Evolutionary conservation across 2,329 filamentous ascomycete genomes (phyloP), one percentile per base, ranked within the genome.

Genomic region (Monascus ruber): DNA sequence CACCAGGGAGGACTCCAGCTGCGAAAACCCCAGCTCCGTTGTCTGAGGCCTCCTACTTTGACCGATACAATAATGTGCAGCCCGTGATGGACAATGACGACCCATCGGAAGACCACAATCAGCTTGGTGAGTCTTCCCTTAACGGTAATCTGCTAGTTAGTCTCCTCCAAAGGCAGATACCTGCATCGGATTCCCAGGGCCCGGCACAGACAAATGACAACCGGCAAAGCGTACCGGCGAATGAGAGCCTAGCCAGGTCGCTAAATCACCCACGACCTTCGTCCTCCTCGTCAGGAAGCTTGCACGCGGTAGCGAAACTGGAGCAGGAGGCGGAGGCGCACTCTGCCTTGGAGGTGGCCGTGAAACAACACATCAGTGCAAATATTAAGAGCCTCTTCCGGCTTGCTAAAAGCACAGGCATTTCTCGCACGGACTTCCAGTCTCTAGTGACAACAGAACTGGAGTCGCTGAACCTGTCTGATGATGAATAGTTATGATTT

Each of bases 331-430:
- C 73, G 1, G 66, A 68, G 43, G 66, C 52, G 31, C 64, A 66
- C 44, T 71, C 71, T 3, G 62, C 70, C n/a, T 73, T 72, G 2
- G 76, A 79, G 51, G 58, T 75, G 6, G 77, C 72, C 3, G 73
- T 81, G 36, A 73, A 76, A 48, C 74, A 78, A 52, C 77, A 81
- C 48, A 77, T 81, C 41, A 69, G 73, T 44, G 75, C 73, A 1
- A 76, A 74, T 47, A 67, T 81, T 49, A 80, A 80, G 62, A 78
- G 74, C 51, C 55, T 81, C 52, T 80, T 75, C 57, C 69, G 76
- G 3, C 55, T 81, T 39, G 76, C 76, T 1, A 71, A 66, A 49
- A 68, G 68, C 25, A 71, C 71, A 3, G 77, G 77, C 1, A 76
- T 81, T 46, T 67, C 72, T 11, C 62, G 72, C 31, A 62, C 64